Percentiles rank a stretch among this genome's conserved stretches.
These are phyloP conservation scores for Dothideomycetes sp. DNA, from an alignment of 2,329 filamentous ascomycete species.

Conservation along the genomic window DNA sequence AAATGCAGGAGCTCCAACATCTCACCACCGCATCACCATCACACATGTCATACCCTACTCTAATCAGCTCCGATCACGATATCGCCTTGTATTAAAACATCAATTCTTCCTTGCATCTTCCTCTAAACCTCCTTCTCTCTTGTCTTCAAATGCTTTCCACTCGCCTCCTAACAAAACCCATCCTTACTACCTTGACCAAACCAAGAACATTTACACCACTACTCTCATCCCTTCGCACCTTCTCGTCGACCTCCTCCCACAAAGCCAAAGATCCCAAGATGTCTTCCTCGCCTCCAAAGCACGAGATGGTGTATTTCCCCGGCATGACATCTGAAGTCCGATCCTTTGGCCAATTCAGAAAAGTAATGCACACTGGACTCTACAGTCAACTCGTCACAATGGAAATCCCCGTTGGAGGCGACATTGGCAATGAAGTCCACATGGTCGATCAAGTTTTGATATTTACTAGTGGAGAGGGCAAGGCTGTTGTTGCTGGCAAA, in stretches of 20 bases:
- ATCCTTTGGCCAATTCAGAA: conserved; percentile 50
- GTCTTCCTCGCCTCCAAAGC: conserved; percentile 26
- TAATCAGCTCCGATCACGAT: too few relatives aligned
- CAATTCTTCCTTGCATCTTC: too few relatives aligned
- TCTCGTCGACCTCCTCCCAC: conserved; percentile 19
- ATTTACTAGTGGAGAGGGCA: conserved; percentile 51
- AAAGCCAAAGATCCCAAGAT: conserved; percentile 28
- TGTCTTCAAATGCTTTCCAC: background rate
- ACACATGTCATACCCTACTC: too few relatives aligned
- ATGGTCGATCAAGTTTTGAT: conserved; percentile 57
- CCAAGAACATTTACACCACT: conserved; percentile 2
- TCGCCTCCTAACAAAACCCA: background rate
- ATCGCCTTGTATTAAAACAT: too few relatives aligned
- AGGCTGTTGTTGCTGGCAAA: conserved; percentile 50
- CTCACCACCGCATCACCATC: too few relatives aligned
- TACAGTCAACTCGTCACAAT: conserved; percentile 57
- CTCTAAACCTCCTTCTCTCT: too few relatives aligned
- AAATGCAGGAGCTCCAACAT: too few relatives aligned
- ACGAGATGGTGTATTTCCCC: conserved; percentile 53
- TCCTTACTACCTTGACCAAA: conserved; percentile 3
- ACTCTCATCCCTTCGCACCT: conserved; percentile 11
- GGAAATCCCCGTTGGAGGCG: conserved; percentile 54
- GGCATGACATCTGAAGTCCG: conserved; percentile 46
- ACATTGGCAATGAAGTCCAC: conserved; percentile 60
- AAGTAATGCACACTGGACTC: conserved; percentile 53